A percentile compares a stretch with the other conserved stretches of the same genome.
Conservation (phyloP, 345 rosid genomes). For the Aquilaria sinensis region DNA sequence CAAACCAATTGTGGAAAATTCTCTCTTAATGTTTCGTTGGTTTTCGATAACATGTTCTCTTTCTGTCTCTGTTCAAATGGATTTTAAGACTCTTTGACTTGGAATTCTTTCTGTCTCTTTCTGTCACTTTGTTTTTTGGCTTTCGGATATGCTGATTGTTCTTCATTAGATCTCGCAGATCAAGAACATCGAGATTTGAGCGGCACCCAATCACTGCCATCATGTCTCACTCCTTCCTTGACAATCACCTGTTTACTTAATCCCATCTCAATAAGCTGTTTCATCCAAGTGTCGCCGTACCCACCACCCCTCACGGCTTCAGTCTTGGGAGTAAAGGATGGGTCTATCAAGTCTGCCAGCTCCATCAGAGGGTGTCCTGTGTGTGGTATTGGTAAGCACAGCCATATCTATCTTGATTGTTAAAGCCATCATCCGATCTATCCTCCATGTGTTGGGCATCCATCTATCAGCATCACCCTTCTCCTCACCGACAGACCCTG, state of each 20-base stretch:
- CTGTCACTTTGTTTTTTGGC: neutral
- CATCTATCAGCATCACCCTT: constrained; percentile 15
- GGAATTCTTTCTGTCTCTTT: no score
- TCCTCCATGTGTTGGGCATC: constrained; percentile 64
- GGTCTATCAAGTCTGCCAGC: constrained; percentile 85
- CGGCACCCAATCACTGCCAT: neutral
- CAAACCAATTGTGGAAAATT: neutral
- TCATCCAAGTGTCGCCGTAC: no score
- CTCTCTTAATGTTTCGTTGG: neutral
- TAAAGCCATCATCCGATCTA: constrained; percentile 56
- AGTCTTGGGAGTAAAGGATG: constrained; percentile 33
- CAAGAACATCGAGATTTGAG: constrained; percentile 10
- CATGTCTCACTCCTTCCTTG: neutral
- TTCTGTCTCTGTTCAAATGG: neutral
- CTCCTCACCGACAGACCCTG: constrained; percentile 17
- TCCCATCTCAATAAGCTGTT: no score
- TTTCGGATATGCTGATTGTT: neutral
- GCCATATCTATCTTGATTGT: constrained; percentile 70
- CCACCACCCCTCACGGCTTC: neutral
- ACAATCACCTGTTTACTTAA: neutral
- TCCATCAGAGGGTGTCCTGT: constrained; percentile 86
- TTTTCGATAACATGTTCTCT: neutral
- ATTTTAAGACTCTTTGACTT: neutral
- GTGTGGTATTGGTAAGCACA: constrained; percentile 73
- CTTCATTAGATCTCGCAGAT: constrained; percentile 21